Percentiles rank a stretch among this genome's conserved stretches.
phyloP scores from a whole-genome alignment of 108 stramenopile species.

The Nitzschia sp. region DNA sequence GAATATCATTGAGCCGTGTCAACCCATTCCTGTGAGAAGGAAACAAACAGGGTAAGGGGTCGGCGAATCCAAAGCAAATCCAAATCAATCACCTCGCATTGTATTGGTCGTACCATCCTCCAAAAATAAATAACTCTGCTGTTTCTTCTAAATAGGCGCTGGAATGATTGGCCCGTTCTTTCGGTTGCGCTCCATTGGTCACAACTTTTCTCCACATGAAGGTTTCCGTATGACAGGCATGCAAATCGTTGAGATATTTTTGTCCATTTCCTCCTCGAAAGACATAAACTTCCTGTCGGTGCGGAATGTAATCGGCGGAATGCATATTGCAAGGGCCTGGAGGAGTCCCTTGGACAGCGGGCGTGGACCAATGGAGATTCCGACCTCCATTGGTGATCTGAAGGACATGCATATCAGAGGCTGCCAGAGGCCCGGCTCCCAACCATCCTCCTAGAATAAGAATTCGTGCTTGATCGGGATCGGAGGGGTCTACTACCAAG shows the following conservation, averaged over 20 bases:
- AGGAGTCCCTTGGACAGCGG: constrained; percentile 56
- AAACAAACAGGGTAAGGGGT: constrained; percentile 3
- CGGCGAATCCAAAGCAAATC: not conserved
- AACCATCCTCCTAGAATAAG: constrained; percentile 95
- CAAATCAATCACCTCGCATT: too few relatives aligned
- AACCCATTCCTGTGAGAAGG: constrained; percentile 53
- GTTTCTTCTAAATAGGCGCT: constrained; percentile 74
- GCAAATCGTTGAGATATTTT: constrained; percentile 86
- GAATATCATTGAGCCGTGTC: constrained; percentile 87
- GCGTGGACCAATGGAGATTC: constrained; percentile 61
- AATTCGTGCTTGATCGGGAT: constrained; percentile 63
- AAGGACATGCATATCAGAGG: constrained; percentile 82
- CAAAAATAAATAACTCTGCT: constrained; percentile 89
- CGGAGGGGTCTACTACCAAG: constrained; percentile 56
- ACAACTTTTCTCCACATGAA: constrained; percentile 76
- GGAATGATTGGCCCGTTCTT: constrained; percentile 89
- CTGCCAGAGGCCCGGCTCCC: constrained; percentile 83
- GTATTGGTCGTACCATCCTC: constrained; percentile 73
- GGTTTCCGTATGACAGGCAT: constrained; percentile 78
- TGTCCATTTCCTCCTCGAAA: constrained; percentile 71
- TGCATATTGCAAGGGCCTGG: constrained; percentile 98
- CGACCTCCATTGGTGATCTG: constrained; percentile 57
- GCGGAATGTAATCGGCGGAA: constrained; percentile 81
- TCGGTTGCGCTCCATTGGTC: constrained; percentile 72
- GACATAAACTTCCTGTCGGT: constrained; percentile 72